Conservation (phyloP, 2,329 filamentous ascomycete genomes). For the Orbilia blumenaviensis region DNA sequence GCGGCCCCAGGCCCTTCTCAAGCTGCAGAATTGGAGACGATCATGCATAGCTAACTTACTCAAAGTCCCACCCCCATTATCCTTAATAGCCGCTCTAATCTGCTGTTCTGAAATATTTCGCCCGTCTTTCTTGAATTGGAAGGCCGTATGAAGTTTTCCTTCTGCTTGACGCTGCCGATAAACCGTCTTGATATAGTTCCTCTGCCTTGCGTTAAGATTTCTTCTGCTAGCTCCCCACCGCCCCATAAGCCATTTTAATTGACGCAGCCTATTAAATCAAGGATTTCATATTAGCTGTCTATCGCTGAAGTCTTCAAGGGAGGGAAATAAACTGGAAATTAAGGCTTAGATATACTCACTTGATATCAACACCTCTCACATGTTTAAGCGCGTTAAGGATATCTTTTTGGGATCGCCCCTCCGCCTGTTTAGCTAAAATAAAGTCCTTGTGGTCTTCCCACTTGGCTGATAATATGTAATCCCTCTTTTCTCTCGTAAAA, state of each 20-base stretch:
- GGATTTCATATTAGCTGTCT: neutral
- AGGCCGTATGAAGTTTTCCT: neutral
- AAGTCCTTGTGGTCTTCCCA: neutral
- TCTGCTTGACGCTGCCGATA: neutral
- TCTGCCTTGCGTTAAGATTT: neutral
- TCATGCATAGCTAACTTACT: neutral
- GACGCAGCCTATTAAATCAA: neutral
- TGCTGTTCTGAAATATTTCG: neutral
- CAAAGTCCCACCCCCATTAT: no score
- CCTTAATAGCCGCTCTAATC: neutral
- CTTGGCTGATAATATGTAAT: neutral
- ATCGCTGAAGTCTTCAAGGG: no score
- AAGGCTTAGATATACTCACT: neutral
- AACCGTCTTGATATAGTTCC: neutral
- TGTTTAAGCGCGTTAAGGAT: neutral
- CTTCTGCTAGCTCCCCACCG: neutral
- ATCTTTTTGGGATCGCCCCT: neutral
- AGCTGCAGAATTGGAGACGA: no score
- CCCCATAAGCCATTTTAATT: neutral
- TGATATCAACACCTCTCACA: neutral
- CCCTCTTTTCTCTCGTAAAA: neutral
- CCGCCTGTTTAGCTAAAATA: neutral
- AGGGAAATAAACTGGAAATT: no score
- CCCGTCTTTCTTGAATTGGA: neutral
- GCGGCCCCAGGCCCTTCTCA: no score